Conservation (phyloP, 2,329 filamentous ascomycete genomes). For the Beauveria sp. region DNA sequence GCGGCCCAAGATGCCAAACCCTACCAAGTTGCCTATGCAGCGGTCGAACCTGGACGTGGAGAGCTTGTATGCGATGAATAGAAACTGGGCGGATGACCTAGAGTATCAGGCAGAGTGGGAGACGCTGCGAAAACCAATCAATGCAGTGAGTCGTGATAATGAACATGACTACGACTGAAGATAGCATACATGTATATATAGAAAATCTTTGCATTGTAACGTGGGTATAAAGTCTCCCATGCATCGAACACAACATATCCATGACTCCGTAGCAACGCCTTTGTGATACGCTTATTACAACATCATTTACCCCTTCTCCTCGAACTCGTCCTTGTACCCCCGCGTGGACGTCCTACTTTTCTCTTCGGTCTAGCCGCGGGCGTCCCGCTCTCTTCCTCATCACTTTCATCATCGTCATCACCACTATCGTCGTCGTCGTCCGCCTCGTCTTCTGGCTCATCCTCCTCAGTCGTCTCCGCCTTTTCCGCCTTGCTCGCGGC, state of each 20-base stretch:
- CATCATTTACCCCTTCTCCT: slow-evolving; percentile 10
- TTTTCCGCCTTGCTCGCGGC: slow-evolving; percentile 22
- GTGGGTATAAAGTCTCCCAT: not conserved
- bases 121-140: slow-evolving; percentile 11
- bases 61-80: slow-evolving; percentile 27
- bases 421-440: slow-evolving; percentile 18
- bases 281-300: not conserved
- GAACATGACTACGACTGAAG: not conserved
- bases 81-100: slow-evolving; percentile 32
- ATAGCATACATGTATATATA: not conserved
- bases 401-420: slow-evolving; percentile 22
- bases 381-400: slow-evolving; percentile 30
- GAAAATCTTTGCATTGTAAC: not conserved
- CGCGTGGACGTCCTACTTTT: slow-evolving; percentile 27
- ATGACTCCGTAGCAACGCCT: slow-evolving; percentile 3
- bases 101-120: slow-evolving; percentile 38
- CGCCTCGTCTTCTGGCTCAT: slow-evolving; percentile 18
- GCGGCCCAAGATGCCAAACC: slow-evolving; percentile 14
- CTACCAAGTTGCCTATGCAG: slow-evolving; percentile 16
- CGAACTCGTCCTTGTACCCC: slow-evolving; percentile 21
- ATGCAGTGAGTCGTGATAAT: not conserved
- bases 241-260: not conserved
- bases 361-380: slow-evolving; percentile 30
- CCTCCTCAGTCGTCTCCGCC: slow-evolving; percentile 26
- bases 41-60: slow-evolving; percentile 26